phyloP scores from a whole-genome alignment of 1,284 basidiomycete genomes.

The Ceraceosorus guamensis region DNA sequence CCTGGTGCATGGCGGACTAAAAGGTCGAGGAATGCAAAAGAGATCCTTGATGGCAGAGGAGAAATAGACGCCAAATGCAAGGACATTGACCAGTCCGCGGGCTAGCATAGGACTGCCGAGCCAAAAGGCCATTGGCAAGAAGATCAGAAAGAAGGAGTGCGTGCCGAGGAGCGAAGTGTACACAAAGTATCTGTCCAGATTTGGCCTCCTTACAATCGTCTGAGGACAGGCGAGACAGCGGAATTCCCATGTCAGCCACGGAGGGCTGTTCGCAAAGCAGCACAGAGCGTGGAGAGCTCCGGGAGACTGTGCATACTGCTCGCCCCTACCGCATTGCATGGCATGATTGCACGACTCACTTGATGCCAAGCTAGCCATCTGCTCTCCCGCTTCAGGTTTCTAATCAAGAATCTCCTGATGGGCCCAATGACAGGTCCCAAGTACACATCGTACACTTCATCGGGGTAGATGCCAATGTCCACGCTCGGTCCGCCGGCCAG shows the following conservation, averaged over 20 bases:
- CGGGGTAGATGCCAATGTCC: conserved; percentile 28
- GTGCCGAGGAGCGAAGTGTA: conserved; percentile 73
- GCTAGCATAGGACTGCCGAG: conserved; percentile 64
- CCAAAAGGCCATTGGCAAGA: conserved; percentile 78
- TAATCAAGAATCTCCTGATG: conserved; percentile 21
- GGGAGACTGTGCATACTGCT: neutral
- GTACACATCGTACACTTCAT: conserved; percentile 33
- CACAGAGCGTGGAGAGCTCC: conserved; percentile 4
- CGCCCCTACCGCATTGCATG: neutral
- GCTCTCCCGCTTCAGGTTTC: conserved; percentile 18
- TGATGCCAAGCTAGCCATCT: conserved; percentile 27
- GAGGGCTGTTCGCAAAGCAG: too few relatives aligned
- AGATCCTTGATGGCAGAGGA: conserved; percentile 82
- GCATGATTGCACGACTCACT: neutral
- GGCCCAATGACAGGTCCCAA: conserved; percentile 22
- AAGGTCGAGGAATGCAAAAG: conserved; percentile 82
- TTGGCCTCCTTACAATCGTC: conserved; percentile 50
- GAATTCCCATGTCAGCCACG: too few relatives aligned
- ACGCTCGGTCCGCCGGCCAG: conserved; percentile 14
- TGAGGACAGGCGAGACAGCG: neutral
- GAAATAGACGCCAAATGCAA: conserved; percentile 73
- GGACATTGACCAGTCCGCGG: conserved; percentile 53
- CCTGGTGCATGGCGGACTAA: conserved; percentile 78
- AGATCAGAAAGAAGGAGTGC: conserved; percentile 89
- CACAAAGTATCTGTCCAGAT: conserved; percentile 79